Percentiles rank a stretch among this genome's conserved stretches.
Evolutionary conservation across 768 basidiomycete genomes (phyloP).

Genomic region (Pisolithus tinctorius): DNA sequence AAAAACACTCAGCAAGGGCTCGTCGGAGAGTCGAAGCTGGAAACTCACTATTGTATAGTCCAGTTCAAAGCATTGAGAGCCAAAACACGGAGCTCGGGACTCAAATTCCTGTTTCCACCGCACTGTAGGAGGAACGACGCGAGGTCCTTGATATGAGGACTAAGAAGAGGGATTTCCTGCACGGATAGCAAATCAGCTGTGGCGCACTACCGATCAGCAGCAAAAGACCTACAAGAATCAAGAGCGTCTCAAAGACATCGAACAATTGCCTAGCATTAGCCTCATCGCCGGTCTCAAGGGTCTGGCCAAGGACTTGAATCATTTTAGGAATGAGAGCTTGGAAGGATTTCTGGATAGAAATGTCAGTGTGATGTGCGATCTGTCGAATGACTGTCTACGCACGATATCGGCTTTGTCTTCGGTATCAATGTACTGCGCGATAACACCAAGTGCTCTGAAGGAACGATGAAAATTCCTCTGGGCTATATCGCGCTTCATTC

Average conservation of each 20-base stretch:
- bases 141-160: conserved; percentile 81
- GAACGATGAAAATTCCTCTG: conserved; percentile 4
- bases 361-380: conserved; percentile 1
- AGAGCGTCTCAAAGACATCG: conserved; percentile 92
- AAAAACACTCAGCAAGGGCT: not conserved
- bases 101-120: conserved; percentile 71
- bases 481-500: not conserved
- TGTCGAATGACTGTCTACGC: conserved; percentile 23
- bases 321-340: conserved; percentile 82
- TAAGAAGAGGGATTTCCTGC: conserved; percentile 90
- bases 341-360: conserved; percentile 61
- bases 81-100: conserved; percentile 78
- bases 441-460: conserved; percentile 74
- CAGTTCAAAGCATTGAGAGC: conserved; percentile 91
- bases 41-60: conserved; percentile 90
- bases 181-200: conserved; percentile 5
- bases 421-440: conserved; percentile 86
- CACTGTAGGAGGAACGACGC: conserved; percentile 83
- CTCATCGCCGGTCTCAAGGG: conserved; percentile 75
- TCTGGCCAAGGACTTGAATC: conserved; percentile 82
- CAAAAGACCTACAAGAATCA: conserved; percentile 65
- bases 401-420: conserved; percentile 88
- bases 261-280: conserved; percentile 81
- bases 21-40: not conserved
- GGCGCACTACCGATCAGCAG: not conserved